Base-by-base conservation (phyloP, 768 basidiomycete species). In the Boletus reticulatus region DNA sequence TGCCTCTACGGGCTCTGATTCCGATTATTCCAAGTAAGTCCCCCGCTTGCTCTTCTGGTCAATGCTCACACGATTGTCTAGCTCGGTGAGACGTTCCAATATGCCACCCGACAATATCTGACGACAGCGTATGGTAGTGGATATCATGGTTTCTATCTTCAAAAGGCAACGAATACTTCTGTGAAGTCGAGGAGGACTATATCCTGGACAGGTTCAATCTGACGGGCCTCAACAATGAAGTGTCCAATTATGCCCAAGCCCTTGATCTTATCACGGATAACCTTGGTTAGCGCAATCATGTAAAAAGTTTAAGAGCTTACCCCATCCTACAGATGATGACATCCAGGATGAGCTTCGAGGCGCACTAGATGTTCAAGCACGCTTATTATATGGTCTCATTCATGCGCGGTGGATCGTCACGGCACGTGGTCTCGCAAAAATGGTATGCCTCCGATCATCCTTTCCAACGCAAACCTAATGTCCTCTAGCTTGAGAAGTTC, bases 131-230 rank as follows among this genome's bases (percentile, higher is more conserved):
- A 43, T 22, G 60, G 14, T 62, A 95, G 92, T 98, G 94, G 94
- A 95, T 96, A 63, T 93, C 94, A 4, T 98, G 94, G 94, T 97
- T 98, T 67, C 78, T 98, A 6, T 92, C 92, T 20, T 94, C 93
- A 19, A 97, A 97, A 71, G 95, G 97, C 55, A 98, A 99, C 71
- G 97, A 99, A 76, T 99, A 99, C 77, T 98, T 98, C 67, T 97
- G 96, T 72, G 95, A 98, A 78, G 94, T 98, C 58, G 97, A 98
- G 70, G 97, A 98, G 68, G 96, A 98, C 73, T 98, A 98, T 72
- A 98, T 99, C 66, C 81, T 97, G 53, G 96, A 98, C 75, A 84
- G 95, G 50, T 98, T 99, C 83, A 98, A 99, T 74, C 79, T 99
- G 53, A 99, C 97, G 3, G 96, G 97, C 5, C 80, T 98, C 50